Percentiles rank a stretch among this genome's conserved stretches.
Evolutionary conservation across 1,139 yeast species (phyloP).

Genomic region (Nakaseomyces nivariensis): DNA sequence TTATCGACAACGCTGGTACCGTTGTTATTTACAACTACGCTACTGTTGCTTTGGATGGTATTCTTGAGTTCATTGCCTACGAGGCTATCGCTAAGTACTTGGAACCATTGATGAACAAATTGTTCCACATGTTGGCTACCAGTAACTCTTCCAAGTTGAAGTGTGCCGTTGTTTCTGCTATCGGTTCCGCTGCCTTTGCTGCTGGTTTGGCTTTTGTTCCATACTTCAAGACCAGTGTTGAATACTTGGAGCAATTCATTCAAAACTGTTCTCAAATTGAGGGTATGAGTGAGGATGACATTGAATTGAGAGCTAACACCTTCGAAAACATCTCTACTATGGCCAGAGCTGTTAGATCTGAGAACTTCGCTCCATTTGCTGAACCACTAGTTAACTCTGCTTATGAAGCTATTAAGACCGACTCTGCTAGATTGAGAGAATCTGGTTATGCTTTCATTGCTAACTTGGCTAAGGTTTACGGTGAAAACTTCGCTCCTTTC

Average conservation of each 20-base stretch:
- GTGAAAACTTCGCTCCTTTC: slow-evolving; percentile 80
- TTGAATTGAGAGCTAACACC: slow-evolving; percentile 81
- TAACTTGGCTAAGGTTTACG: slow-evolving; percentile 90
- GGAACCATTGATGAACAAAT: slow-evolving; percentile 82
- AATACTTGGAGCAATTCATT: slow-evolving; percentile 72
- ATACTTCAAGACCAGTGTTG: slow-evolving; percentile 71
- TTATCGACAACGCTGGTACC: slow-evolving; percentile 78
- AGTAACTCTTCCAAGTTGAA: slow-evolving; percentile 58
- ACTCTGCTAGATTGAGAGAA: slow-evolving; percentile 81
- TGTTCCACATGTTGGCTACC: slow-evolving; percentile 68
- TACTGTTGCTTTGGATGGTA: slow-evolving; percentile 81
- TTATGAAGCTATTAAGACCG: slow-evolving; percentile 65
- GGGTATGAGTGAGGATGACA: slow-evolving; percentile 68
- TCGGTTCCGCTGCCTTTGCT: slow-evolving; percentile 95
- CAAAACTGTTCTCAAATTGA: slow-evolving; percentile 53
- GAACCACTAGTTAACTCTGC: slow-evolving; percentile 87
- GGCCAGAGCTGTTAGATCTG: slow-evolving; percentile 95
- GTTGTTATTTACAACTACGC: slow-evolving; percentile 85
- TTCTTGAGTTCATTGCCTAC: slow-evolving; percentile 83
- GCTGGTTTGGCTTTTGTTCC: slow-evolving; percentile 84
- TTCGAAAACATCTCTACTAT: slow-evolving; percentile 89
- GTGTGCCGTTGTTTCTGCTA: slow-evolving; percentile 86
- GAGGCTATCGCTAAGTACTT: slow-evolving; percentile 75
- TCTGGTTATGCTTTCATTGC: slow-evolving; percentile 93
- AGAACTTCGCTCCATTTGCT: slow-evolving; percentile 74